Evolutionary conservation across 1,284 basidiomycete species (phyloP).

Genomic region (Ustilago tritici): DNA sequence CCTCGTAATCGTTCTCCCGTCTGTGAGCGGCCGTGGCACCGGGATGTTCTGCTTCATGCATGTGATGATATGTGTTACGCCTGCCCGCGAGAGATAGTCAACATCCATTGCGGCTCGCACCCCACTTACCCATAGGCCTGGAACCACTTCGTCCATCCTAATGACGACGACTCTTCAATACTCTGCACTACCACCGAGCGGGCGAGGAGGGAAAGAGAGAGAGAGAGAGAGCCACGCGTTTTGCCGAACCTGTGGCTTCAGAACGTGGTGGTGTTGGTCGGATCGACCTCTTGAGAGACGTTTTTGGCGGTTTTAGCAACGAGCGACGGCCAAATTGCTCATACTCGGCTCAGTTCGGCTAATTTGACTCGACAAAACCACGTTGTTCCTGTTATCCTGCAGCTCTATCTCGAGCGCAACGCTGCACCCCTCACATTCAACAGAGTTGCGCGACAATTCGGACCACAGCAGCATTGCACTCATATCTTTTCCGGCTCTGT

Average conservation of each 20-base stretch:
- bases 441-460: not conserved
- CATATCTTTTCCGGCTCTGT: too few species aligned
- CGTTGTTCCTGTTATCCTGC: slow-evolving; percentile 3
- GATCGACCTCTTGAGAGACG: not conserved
- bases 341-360: not conserved
- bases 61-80: slow-evolving; percentile 59
- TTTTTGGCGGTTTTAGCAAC: slow-evolving; percentile 13
- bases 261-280: not conserved
- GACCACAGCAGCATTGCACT: not conserved
- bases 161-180: not conserved
- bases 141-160: slow-evolving; percentile 65
- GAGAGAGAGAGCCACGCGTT: too few species aligned
- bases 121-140: slow-evolving; percentile 62
- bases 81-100: slow-evolving; percentile 56
- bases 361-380: slow-evolving; percentile 11
- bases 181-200: not conserved
- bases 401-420: not conserved
- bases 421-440: not conserved
- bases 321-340: not conserved
- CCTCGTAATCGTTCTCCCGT: slow-evolving; percentile 48
- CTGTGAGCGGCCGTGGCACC: slow-evolving; percentile 36
- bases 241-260: not conserved
- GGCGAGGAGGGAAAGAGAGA: not conserved
- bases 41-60: slow-evolving; percentile 61
- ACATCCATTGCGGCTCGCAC: slow-evolving; percentile 57